Evolutionary conservation across 169 alveolate genomes (phyloP), one percentile per base, ranked within the genome.

Genomic region (Eimeria necatrix): DNA sequence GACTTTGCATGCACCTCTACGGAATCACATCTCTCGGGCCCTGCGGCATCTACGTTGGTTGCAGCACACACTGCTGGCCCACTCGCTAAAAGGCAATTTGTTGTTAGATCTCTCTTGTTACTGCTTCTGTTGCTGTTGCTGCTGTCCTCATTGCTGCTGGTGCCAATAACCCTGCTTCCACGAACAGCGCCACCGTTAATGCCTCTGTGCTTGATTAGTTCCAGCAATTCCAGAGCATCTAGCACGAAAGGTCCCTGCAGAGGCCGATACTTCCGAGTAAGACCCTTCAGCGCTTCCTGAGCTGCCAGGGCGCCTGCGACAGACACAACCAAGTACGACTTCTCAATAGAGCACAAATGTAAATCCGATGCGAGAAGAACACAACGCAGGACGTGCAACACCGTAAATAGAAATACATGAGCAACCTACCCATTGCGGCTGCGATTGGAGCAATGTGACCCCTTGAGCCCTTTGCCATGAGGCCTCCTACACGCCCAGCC

Each of bases 231-330:
- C 53, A 84, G 91, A 12, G 91, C 91, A 24, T 84, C 78, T 76
- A 84, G 78, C 91, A 84, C 91, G 90, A 71, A 83, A 0, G 74
- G 96, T 88, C 94, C 93, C 41, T 93, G 94, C 81, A 93, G 91
- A 49, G 84, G 70, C 60, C 78, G 71, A 49, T 84, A 84, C 32
- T 52, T 84, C 46, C 91, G 73, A 46, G 91, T 93, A 32, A 93
- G 53, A 6, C 94, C 96, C 61, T 93, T 93, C n/a, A 93, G 59
- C 10, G 91, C 56, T 68, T 93, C 96, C 32, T 93, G 96, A 20
- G 96, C 96, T 10, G 96, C 93, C 32, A 87, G 71, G 61, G 89
- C 96, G 5, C 96, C 96, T 93, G 95, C 61, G n/a, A 53, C 89
- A 51, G 7, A 80, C 89, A 51, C 6, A 68, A 80, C 64, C 8